A percentile compares a stretch with the other conserved stretches of the same genome.
phyloP scores from a whole-genome alignment of 352 stramenopile genomes.

The Globisporangium alternatum region DNA sequence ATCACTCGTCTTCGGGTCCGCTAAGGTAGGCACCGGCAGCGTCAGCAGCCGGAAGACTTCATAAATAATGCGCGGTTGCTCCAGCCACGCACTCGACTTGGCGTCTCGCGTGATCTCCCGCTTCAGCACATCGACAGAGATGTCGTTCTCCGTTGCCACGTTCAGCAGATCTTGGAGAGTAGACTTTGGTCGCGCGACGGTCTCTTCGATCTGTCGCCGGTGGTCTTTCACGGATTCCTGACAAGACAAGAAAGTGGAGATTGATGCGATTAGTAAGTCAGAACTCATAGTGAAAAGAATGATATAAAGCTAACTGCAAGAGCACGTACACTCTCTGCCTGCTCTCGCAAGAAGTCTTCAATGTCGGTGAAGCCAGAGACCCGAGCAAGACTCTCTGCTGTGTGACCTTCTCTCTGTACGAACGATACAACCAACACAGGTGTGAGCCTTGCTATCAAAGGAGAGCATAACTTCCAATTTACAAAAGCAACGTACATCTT shows the following conservation, averaged over 20 bases:
- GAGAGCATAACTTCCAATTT: background rate
- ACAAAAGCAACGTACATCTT: constrained; percentile 54
- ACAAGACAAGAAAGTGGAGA: background rate
- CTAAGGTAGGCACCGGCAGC: constrained; percentile 23
- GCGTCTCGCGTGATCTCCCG: constrained; percentile 73
- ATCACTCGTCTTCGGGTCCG: constrained; percentile 42
- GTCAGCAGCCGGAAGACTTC: constrained; percentile 79
- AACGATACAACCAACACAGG: background rate
- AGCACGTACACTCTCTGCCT: constrained; percentile 75
- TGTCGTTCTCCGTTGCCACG: constrained; percentile 61
- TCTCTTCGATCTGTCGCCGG: constrained; percentile 81
- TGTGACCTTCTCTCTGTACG: constrained; percentile 67
- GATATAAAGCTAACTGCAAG: background rate
- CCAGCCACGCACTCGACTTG: constrained; percentile 67
- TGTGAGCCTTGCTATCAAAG: background rate
- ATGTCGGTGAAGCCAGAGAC: constrained; percentile 62
- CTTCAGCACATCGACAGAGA: constrained; percentile 74
- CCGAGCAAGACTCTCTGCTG: constrained; percentile 59
- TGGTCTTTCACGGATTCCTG: constrained; percentile 86
- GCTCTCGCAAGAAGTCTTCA: constrained; percentile 76
- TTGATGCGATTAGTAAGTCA: background rate
- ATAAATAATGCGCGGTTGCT: constrained; percentile 79
- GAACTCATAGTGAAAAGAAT: background rate
- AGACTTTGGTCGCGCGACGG: constrained; percentile 50
- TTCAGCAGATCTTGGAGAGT: constrained; percentile 61